phyloP scores from a whole-genome alignment of 2,329 filamentous ascomycete species.

The Trichoderma brevicompactum region DNA sequence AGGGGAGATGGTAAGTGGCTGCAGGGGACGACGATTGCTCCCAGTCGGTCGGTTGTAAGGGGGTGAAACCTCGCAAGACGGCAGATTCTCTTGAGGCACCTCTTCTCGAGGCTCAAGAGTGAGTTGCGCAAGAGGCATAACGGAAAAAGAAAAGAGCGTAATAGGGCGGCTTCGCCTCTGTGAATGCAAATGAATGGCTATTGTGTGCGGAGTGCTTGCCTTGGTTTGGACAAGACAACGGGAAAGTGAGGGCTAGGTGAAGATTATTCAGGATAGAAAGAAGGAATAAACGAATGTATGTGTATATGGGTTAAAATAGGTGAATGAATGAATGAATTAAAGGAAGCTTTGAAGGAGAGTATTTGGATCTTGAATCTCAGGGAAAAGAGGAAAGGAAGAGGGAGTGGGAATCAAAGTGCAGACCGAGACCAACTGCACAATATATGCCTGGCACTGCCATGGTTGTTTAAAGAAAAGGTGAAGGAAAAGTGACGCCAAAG shows the following conservation, averaged over 20 bases:
- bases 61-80: background rate
- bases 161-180: slow-evolving; percentile 9
- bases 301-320: background rate
- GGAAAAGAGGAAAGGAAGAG: background rate
- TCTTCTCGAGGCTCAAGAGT: slow-evolving; percentile 4
- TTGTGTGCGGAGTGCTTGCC: slow-evolving; percentile 4
- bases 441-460: background rate
- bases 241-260: background rate
- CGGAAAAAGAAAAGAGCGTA: background rate
- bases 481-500: background rate
- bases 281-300: background rate
- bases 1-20: slow-evolving; percentile 36
- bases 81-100: slow-evolving; percentile 20
- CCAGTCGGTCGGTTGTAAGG: slow-evolving; percentile 13
- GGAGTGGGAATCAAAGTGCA: background rate
- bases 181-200: slow-evolving; percentile 11
- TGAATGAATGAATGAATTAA: background rate
- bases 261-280: background rate
- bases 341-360: background rate
- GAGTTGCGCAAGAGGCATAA: slow-evolving; percentile 18
- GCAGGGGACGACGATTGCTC: slow-evolving; percentile 36
- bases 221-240: background rate
- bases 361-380: background rate
- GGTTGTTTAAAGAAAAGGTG: background rate
- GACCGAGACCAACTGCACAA: no score